Conservation (phyloP, 2,329 filamentous ascomycete genomes). For the Fusarium beomiforme region DNA sequence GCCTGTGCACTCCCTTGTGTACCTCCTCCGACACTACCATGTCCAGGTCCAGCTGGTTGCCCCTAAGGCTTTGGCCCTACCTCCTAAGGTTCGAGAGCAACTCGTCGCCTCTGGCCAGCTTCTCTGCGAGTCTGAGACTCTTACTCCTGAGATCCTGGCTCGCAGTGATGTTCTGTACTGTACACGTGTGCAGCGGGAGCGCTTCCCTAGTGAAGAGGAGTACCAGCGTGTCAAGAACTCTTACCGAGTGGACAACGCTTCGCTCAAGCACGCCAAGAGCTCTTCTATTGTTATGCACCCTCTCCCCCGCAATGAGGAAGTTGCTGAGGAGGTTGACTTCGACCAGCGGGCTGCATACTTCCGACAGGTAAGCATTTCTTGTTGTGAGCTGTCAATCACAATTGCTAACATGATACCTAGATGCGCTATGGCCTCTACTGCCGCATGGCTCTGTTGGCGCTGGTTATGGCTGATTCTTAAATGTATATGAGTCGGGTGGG, state of each 20-base stretch:
- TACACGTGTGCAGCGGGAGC: constrained; percentile 95
- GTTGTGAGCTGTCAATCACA: background rate
- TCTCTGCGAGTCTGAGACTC: constrained; percentile 75
- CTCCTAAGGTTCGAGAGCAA: constrained; percentile 76
- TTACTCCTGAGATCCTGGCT: constrained; percentile 88
- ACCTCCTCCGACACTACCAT: constrained; percentile 94
- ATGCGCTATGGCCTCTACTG: constrained; percentile 98
- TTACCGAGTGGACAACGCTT: constrained; percentile 89
- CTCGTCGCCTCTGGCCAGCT: constrained; percentile 81
- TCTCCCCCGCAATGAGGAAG: constrained; percentile 90
- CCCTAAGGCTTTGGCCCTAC: constrained; percentile 81
- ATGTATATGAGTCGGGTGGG: constrained; percentile 7
- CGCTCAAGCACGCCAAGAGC: constrained; percentile 89
- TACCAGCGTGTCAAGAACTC: constrained; percentile 90
- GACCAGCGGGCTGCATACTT: constrained; percentile 98
- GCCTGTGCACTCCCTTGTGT: constrained; percentile 93
- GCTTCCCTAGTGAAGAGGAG: constrained; percentile 81
- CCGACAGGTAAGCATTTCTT: constrained; percentile 80
- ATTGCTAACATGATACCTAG: constrained; percentile 57
- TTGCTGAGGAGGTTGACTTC: constrained; percentile 96
- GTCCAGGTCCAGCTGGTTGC: constrained; percentile 93
- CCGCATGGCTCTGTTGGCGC: constrained; percentile 94
- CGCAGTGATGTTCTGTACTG: constrained; percentile 94
- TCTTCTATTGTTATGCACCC: constrained; percentile 97
- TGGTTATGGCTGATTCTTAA: constrained; percentile 74